Evolutionary conservation across 2,329 filamentous ascomycete genomes (phyloP).

Genomic region (Phoma herbarum): DNA sequence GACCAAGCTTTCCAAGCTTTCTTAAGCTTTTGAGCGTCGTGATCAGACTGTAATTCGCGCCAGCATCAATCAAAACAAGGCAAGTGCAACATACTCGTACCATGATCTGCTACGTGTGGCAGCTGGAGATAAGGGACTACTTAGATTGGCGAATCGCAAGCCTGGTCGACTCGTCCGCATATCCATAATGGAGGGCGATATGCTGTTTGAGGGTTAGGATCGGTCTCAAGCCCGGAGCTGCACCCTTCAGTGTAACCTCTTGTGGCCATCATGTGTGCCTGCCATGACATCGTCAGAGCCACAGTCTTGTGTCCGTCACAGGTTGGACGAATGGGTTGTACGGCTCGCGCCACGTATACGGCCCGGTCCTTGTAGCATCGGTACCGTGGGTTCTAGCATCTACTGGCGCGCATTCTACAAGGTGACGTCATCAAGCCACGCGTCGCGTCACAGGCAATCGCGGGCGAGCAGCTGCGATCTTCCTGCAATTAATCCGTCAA

Average conservation of each 20-base stretch:
- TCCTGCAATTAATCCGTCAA: neutral
- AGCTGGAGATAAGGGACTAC: neutral
- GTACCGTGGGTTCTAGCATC: neutral
- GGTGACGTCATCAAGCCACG: neutral
- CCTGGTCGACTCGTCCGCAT: neutral
- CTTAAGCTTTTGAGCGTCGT: conserved; percentile 8
- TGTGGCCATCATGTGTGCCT: neutral
- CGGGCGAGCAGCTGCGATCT: neutral
- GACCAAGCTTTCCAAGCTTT: conserved; percentile 22
- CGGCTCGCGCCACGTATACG: conserved; percentile 7
- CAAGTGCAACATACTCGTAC: neutral
- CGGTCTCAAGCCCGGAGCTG: neutral
- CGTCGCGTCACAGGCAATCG: neutral
- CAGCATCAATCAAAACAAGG: conserved; percentile 1
- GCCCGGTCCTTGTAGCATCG: conserved; percentile 4
- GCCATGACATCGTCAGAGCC: neutral
- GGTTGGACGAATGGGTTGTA: neutral
- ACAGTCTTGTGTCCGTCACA: neutral
- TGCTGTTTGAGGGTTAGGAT: neutral
- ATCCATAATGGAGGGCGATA: neutral
- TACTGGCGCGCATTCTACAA: neutral
- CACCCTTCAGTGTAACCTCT: neutral
- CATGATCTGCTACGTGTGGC: conserved; percentile 2
- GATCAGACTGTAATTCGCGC: neutral
- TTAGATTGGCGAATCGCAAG: neutral